These are phyloP conservation scores for Fagus sylvatica DNA, from an alignment of 306 rosid species.

Conservation along the genomic window DNA sequence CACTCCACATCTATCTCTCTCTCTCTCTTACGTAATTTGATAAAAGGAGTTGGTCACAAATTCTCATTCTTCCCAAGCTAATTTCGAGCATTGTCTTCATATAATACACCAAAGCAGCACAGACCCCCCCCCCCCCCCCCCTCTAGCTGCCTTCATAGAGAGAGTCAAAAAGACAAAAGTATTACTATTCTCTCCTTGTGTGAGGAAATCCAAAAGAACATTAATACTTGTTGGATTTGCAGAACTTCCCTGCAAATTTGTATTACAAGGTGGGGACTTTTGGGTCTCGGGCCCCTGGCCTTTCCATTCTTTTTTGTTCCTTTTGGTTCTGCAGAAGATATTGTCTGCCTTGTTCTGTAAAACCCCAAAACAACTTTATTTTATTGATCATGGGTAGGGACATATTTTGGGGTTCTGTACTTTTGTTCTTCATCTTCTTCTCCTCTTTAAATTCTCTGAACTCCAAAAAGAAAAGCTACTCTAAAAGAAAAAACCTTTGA, in stretches of 20 bases:
- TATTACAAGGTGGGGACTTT: slow-evolving; percentile 39
- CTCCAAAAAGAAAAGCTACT: background rate
- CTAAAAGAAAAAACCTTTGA: background rate
- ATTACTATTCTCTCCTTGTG: slow-evolving; percentile 32
- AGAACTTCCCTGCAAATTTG: slow-evolving; percentile 40
- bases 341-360: slow-evolving; percentile 42
- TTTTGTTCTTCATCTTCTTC: background rate
- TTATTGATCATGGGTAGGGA: background rate
- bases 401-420: background rate
- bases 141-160: slow-evolving; percentile 32
- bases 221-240: slow-evolving; percentile 57
- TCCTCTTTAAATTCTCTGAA: slow-evolving; percentile 14
- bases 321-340: slow-evolving; percentile 48
- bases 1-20: slow-evolving; percentile 21
- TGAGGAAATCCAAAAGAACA: slow-evolving; percentile 42
- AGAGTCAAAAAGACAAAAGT: slow-evolving; percentile 32
- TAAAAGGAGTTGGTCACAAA: slow-evolving; percentile 29
- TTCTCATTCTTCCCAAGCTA: slow-evolving; percentile 39
- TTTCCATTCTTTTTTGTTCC: slow-evolving; percentile 31
- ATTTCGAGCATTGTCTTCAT: slow-evolving; percentile 24
- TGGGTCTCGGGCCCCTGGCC: slow-evolving; percentile 37
- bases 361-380: background rate
- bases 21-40: slow-evolving; percentile 42
- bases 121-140: slow-evolving; percentile 24
- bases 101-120: slow-evolving; percentile 23